Percentiles rank a stretch among this genome's conserved stretches.
Evolutionary conservation across 2,329 filamentous ascomycete genomes (phyloP).

Genomic region (Dothistroma pini): DNA sequence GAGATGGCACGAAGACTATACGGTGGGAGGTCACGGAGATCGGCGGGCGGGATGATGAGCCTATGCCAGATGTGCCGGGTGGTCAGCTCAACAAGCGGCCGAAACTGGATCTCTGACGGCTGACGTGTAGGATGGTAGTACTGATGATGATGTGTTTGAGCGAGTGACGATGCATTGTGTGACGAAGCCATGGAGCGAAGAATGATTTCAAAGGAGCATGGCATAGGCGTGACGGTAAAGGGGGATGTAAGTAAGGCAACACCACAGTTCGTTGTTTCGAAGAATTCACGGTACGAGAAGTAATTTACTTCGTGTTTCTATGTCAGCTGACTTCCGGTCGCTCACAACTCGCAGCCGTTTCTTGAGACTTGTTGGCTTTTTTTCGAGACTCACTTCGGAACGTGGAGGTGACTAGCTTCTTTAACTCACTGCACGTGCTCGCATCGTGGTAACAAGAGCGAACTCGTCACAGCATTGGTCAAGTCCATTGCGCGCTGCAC

Average conservation of each 20-base stretch:
- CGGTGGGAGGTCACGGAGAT: constrained; percentile 84
- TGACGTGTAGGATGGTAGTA: not conserved
- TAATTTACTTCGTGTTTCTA: not conserved
- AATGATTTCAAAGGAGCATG: not conserved
- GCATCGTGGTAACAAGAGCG: too few relatives aligned
- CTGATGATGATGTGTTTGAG: not conserved
- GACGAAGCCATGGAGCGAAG: not conserved
- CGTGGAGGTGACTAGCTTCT: not conserved
- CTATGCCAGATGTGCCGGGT: not conserved
- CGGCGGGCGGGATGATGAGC: constrained; percentile 18
- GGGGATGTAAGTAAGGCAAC: not conserved
- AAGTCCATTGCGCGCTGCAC: not conserved
- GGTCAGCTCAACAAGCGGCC: constrained; percentile 2
- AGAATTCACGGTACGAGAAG: not conserved
- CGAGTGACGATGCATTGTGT: not conserved
- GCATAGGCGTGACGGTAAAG: not conserved
- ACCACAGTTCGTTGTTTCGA: not conserved
- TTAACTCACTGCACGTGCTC: too few relatives aligned
- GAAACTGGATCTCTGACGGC: not conserved
- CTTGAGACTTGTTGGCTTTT: not conserved
- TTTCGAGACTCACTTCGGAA: too few relatives aligned
- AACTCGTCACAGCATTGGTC: too few relatives aligned
- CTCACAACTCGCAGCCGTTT: not conserved
- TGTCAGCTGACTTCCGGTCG: not conserved
- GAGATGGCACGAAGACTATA: constrained; percentile 63